Conservation (phyloP, 306 rosid species). For the Pachyrhizus erosus region DNA sequence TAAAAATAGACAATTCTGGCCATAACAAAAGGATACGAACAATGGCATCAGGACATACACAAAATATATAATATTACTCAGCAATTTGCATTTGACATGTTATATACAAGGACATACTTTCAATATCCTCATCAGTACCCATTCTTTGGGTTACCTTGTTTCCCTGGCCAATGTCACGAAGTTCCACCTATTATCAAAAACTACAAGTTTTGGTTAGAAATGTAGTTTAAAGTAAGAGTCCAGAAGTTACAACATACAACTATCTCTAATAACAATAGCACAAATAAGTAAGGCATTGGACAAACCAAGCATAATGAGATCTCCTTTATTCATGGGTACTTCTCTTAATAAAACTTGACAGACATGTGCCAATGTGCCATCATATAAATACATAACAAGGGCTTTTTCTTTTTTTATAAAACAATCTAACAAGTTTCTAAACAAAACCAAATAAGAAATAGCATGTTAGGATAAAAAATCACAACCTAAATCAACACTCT, state of each 20-base stretch:
- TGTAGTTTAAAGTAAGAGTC: slow-evolving; percentile 3
- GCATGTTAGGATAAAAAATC: not conserved
- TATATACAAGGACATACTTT: slow-evolving; percentile 64
- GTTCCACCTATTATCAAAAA: slow-evolving; percentile 75
- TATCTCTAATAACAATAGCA: slow-evolving; percentile 23
- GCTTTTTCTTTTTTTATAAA: not conserved
- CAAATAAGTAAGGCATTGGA: slow-evolving; percentile 3
- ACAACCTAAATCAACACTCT: slow-evolving; percentile 10
- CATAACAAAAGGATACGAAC: not conserved
- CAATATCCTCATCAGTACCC: slow-evolving; percentile 74
- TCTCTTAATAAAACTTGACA: slow-evolving; percentile 30
- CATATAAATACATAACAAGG: not conserved
- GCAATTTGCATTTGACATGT: slow-evolving; percentile 27
- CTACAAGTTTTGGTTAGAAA: slow-evolving; percentile 22
- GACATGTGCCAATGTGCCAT: not conserved
- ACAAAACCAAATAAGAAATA: slow-evolving; percentile 18
- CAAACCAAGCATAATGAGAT: slow-evolving; percentile 30
- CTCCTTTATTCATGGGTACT: slow-evolving; percentile 5
- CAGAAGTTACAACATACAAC: slow-evolving; percentile 21
- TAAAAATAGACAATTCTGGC: not conserved
- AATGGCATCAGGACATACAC: not conserved
- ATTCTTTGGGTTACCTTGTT: slow-evolving; percentile 79
- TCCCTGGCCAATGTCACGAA: slow-evolving; percentile 85
- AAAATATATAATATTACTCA: slow-evolving; percentile 9
- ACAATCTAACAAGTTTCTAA: not conserved